Percentiles rank a stretch among this genome's conserved stretches.
These are phyloP conservation scores for Beta lomatogona DNA, from an alignment of 179 eudicot genomes.

Conservation along the genomic window DNA sequence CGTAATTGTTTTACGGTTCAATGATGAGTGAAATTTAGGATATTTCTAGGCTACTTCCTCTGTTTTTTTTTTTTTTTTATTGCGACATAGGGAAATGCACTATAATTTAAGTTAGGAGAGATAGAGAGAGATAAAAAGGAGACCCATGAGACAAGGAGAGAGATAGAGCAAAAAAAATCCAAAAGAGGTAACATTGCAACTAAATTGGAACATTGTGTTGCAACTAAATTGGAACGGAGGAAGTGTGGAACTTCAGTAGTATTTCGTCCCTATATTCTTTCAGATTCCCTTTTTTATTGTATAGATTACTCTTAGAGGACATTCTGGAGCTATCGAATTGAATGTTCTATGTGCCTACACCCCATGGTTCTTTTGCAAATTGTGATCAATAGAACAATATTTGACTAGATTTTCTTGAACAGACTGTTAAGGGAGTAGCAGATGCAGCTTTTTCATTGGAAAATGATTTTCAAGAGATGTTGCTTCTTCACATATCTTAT, in stretches of 20 bases:
- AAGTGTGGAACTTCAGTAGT: neutral
- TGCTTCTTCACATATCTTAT: slow-evolving; percentile 82
- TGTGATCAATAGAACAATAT: neutral
- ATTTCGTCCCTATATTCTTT: neutral
- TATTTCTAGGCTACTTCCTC: neutral
- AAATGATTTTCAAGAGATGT: slow-evolving; percentile 58
- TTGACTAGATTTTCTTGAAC: slow-evolving; percentile 25
- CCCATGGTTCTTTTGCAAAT: neutral
- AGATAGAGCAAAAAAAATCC: too few relatives aligned
- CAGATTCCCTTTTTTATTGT: neutral
- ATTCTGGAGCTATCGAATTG: neutral
- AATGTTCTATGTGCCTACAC: neutral
- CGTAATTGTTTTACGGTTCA: neutral
- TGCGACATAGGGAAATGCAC: too few relatives aligned
- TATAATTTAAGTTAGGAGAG: too few relatives aligned
- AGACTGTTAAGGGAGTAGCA: slow-evolving; percentile 84
- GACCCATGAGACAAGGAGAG: too few relatives aligned
- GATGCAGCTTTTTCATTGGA: slow-evolving; percentile 58
- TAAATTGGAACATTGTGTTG: too few relatives aligned
- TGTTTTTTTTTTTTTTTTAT: too few relatives aligned
- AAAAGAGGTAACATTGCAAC: too few relatives aligned
- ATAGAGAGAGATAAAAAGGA: too few relatives aligned
- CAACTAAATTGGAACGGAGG: too few relatives aligned
- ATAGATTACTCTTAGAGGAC: neutral
- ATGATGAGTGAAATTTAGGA: neutral